phyloP scores from a whole-genome alignment of 352 stramenopile genomes.

The Phytopythium delawarense region DNA sequence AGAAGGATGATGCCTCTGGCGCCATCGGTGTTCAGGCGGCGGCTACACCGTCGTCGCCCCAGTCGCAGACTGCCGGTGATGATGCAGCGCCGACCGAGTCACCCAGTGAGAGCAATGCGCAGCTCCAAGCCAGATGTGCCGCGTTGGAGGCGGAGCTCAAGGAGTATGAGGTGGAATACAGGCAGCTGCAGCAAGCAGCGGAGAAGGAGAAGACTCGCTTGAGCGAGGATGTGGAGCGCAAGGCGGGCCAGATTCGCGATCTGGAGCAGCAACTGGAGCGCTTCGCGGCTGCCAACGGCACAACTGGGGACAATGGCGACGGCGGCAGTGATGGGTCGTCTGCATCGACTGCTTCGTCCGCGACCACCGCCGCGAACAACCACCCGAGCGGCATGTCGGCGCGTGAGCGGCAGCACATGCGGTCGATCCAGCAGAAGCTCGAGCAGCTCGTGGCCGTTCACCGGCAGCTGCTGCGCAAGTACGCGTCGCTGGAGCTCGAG shows the following conservation, averaged over 20 bases:
- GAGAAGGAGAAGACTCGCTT: conserved; percentile 62
- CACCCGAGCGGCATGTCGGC: conserved; percentile 58
- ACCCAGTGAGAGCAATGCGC: conserved; percentile 28
- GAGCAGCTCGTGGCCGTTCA: conserved; percentile 90
- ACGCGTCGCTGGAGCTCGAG: conserved; percentile 86
- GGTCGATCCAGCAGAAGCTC: conserved; percentile 88
- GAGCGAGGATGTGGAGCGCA: conserved; percentile 64
- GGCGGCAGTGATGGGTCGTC: conserved; percentile 18
- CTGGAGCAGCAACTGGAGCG: conserved; percentile 57
- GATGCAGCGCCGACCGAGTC: conserved; percentile 1
- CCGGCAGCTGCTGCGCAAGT: conserved; percentile 88
- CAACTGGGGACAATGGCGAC: conserved; percentile 6
- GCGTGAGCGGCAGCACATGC: conserved; percentile 83
- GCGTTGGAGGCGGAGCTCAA: conserved; percentile 55
- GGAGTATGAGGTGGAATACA: conserved; percentile 72
- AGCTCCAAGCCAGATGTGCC: conserved; percentile 45
- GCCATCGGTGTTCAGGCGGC: neutral
- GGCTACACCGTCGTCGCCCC: neutral
- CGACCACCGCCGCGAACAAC: conserved; percentile 18
- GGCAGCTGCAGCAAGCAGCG: conserved; percentile 40
- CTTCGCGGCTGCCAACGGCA: conserved; percentile 14
- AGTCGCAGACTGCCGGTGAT: conserved; percentile 7
- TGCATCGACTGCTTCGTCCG: neutral
- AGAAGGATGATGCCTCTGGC: conserved; percentile 9
- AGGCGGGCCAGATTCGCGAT: conserved; percentile 53